Conservation (phyloP, 1,139 yeast species). For the Diutina neorugosa region DNA sequence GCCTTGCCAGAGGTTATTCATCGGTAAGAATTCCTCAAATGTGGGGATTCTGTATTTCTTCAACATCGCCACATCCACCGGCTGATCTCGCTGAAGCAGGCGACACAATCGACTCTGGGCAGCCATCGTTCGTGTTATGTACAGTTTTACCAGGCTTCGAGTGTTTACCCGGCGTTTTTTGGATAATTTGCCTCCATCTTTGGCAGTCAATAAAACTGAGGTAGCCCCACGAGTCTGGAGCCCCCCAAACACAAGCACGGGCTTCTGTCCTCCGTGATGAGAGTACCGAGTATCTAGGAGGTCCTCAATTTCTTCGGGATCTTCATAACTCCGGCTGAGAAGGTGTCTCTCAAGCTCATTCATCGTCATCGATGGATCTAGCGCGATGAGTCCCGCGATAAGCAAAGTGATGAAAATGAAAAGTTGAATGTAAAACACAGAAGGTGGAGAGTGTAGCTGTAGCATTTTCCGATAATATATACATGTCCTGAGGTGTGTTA, state of each 20-base stretch:
- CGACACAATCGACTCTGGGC: neutral
- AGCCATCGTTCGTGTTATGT: neutral
- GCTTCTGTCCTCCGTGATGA: slow-evolving; percentile 45
- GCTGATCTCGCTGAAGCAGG: neutral
- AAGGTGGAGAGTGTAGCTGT: too few species aligned
- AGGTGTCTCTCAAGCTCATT: slow-evolving; percentile 35
- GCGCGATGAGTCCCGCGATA: neutral
- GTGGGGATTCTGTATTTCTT: slow-evolving; percentile 28
- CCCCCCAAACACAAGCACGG: slow-evolving; percentile 30
- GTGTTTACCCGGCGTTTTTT: slow-evolving; percentile 18
- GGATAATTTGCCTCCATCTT: slow-evolving; percentile 4
- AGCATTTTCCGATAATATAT: too few species aligned
- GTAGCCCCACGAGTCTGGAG: slow-evolving; percentile 20
- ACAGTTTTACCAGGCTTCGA: neutral
- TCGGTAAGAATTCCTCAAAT: slow-evolving; percentile 38
- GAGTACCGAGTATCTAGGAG: slow-evolving; percentile 48
- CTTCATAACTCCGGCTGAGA: slow-evolving; percentile 38
- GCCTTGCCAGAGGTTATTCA: slow-evolving; percentile 49
- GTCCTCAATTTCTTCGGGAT: slow-evolving; percentile 30
- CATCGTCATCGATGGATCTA: neutral
- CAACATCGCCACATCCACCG: neutral
- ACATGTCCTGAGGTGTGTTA: too few species aligned
- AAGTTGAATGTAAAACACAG: too few species aligned
- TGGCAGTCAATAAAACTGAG: slow-evolving; percentile 9
- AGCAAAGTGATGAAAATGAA: too few species aligned